Evolutionary conservation across 2,329 filamentous ascomycete genomes (phyloP), one percentile per base, ranked within the genome.

Genomic region (Shiraia bambusicola): DNA sequence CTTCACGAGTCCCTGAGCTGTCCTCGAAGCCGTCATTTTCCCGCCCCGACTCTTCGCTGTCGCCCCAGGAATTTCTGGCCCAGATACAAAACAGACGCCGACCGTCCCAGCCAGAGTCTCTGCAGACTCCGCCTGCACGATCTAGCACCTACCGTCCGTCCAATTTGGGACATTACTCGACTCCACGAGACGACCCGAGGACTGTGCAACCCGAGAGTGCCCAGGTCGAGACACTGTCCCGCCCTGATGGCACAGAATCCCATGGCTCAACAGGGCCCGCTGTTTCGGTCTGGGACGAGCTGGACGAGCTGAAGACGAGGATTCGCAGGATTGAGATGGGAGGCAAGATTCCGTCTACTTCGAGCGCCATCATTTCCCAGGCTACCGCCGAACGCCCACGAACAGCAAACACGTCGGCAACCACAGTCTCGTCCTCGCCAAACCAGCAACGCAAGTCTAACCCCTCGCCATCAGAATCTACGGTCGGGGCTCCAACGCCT

Each of bases 271-370:
- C 88, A 1, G 90, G 86, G 1, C 89, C 88, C 1, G 88, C 91
- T 10, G 94, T 90, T 2, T 96, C 90, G 0, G 88, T 98, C 2
- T 98, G 93, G 93, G 93, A 97, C 64, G 93, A 98, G 69, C 73
- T 98, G 19, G 93, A 97, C 57, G 93, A 97, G 52, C 73, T 98
- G 33, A 97, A 97, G 67, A 93, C 88, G 28, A 83, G 93, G 22
- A 95, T 98, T 56, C 84, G 88, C 56, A 87, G 89, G 46, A 79
- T 98, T 8, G 93, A 97, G 67, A 71, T 94, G 54, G 94, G 88
- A 2, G 91, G 91, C 44, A 95, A 94, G 69, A 73, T 93, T 25
- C 90, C 91, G 0, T 74, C 88, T 1, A 90, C 87, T 2, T 92
- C 90, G 2, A 87, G 84, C 26, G 88, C 88, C 2, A 87, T 88